These are phyloP conservation scores for Piromyces sp. DNA, from an alignment of 192 early-diverging fungal genomes.

Conservation along the genomic window DNA sequence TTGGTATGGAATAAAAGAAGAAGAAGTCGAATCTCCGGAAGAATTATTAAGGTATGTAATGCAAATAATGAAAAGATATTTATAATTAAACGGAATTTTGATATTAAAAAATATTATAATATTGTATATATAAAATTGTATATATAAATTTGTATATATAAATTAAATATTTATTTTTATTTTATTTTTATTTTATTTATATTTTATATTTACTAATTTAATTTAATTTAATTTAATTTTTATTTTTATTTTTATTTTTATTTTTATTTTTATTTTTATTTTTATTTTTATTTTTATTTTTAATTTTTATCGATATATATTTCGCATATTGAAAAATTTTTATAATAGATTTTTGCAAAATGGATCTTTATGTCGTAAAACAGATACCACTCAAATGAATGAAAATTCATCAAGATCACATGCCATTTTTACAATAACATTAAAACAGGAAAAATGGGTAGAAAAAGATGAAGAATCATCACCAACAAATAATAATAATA, in stretches of 20 bases:
- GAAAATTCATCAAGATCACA: slow-evolving; percentile 84
- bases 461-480: neutral
- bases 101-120: neutral
- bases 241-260: too few species aligned
- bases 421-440: slow-evolving; percentile 84
- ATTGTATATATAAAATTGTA: neutral
- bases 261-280: too few species aligned
- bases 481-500: neutral
- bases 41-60: neutral
- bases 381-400: slow-evolving; percentile 96
- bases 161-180: too few species aligned
- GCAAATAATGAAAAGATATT: too few species aligned
- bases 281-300: too few species aligned
- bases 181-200: too few species aligned
- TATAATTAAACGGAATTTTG: neutral
- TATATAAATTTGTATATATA: too few species aligned
- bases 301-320: too few species aligned
- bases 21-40: neutral
- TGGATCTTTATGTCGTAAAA: slow-evolving; percentile 67
- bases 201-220: too few species aligned
- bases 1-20: slow-evolving; percentile 52
- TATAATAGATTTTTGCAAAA: slow-evolving; percentile 26
- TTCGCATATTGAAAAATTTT: too few species aligned
- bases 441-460: slow-evolving; percentile 48
- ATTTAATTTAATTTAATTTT: too few species aligned